Evolutionary conservation across 1,284 basidiomycete genomes (phyloP), one percentile per base, ranked within the genome.

Genomic region (Sporisorium sorghi): DNA sequence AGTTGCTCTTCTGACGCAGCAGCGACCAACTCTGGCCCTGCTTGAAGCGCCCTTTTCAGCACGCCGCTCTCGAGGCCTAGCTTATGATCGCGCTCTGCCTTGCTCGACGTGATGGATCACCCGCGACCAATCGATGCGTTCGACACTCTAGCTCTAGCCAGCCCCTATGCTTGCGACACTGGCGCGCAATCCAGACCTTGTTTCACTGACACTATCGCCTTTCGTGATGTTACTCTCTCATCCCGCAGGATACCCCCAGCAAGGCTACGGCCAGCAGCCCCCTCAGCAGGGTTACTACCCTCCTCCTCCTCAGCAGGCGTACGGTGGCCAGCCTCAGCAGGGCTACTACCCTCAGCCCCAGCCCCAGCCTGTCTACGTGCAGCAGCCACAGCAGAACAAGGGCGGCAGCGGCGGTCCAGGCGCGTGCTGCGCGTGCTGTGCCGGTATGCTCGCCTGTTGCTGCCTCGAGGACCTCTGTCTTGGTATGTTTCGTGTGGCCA

Each of bases 391-490:
- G 49, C 57, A 71, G 50, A 64, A 76, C 58, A 54, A 54, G 33
- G 64, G 69, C 26, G 73, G 69, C 21, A 60, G 50, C 30, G 73
- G 69, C 2, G 60, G 49, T 1, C 43, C 43, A 6, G 51, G 43
- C 35, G 64, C 60, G 19, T 76, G 73, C 65, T 76, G 73, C 46
- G 73, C 73, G 12, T 76, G 73, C 73, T 76, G 73, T 57, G 73
- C 73, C 42, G 73, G 73, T 76, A 76, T 76, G 73, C 69, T 76
- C 49, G 73, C 73, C 23, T 76, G 73, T 42, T 76, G 73, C 65
- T 76, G 73, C 62, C 69, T 76, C 58, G 73, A 76, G 53, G 73
- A 76, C 50, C 73, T 76, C 44, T 76, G 73, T 72, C 73, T 76
- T 35, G 72, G 66, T 69, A 58, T n/a, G 56, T 55, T 43, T 14